Base-by-base conservation (phyloP, 768 basidiomycete species). In the Boletus sp. region DNA sequence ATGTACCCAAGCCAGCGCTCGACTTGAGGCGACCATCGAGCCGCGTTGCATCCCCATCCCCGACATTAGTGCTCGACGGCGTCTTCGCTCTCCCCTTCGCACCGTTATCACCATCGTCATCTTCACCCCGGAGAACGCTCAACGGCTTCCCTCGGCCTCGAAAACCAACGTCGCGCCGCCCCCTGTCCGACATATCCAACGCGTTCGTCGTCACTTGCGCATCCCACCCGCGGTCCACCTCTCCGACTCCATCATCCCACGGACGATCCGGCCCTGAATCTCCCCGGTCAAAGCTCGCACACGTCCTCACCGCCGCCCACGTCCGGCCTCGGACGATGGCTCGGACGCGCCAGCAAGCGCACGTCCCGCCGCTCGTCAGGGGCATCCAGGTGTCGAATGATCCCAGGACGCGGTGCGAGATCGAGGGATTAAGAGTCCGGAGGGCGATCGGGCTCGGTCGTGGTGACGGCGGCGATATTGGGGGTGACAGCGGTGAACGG, bases 261-360 rank as follows among this genome's bases (percentile, higher is more conserved):
- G 30, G 10, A 45, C 29, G 7, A 1, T 7, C 44, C 6, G 37
- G 17, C 1, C 13, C 39, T 3, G 57, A 63, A 8, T 65, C 61
- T 1, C 64, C 64, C 5, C 55, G 64, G 5, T 64, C 64, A 4
- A 65, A 54, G 45, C 64, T 65, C 14, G 64, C 64, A 4, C 52
- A 30, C 11, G 64, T 65, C 2, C 50, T 66, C n/a, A 50, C 44
- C 5, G 21, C 52, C 4, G 21, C 52, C 4, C 45, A 53, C n/a
- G 11, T 27, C 13, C 23, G 13, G 0, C 35, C 29, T 17, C 45
- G 25, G 13, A 30, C 38, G 23, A 33, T 27, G 11, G 5, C 9
- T 23, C 46, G 32, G 23, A 5, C 2, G 25, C 15, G 37, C 15
- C 15, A 3, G n/a, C 42, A 11, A 8, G 11, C 7, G 23, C 29